Conservation (phyloP, 2,329 filamentous ascomycete species). For the Trichoderma sp. region DNA sequence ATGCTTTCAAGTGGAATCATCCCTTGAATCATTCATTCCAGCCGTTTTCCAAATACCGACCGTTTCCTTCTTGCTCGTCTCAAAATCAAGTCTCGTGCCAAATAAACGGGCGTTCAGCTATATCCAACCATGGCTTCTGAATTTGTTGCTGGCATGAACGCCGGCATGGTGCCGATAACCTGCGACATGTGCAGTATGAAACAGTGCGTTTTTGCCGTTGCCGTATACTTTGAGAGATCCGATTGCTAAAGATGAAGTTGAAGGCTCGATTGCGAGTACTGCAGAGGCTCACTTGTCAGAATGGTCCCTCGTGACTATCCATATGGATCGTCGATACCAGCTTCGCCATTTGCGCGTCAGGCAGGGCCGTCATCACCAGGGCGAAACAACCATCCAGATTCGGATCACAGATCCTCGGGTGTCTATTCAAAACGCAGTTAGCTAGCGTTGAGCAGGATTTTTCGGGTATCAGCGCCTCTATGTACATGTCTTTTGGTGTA, state of each 20-base stretch:
- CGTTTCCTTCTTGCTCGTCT: neutral
- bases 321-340: neutral
- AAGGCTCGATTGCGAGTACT: conserved; percentile 20
- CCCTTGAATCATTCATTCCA: neutral
- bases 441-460: neutral
- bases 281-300: conserved; percentile 20
- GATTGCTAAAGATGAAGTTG: neutral
- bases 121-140: conserved; percentile 8
- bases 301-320: conserved; percentile 20
- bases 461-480: neutral
- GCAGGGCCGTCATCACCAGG: neutral
- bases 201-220: conserved; percentile 14
- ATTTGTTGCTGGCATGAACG: conserved; percentile 19
- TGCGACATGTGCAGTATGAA: conserved; percentile 24
- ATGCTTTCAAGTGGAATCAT: neutral
- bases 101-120: neutral
- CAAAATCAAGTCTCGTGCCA: neutral
- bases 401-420: conserved; percentile 2
- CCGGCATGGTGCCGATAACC: conserved; percentile 19
- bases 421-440: conserved; percentile 16
- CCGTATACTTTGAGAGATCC: neutral
- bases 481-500: neutral
- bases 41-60: neutral
- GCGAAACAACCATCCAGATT: neutral
- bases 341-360: neutral